phyloP scores from a whole-genome alignment of 1,284 basidiomycete genomes.

The Leccinum huronense region DNA sequence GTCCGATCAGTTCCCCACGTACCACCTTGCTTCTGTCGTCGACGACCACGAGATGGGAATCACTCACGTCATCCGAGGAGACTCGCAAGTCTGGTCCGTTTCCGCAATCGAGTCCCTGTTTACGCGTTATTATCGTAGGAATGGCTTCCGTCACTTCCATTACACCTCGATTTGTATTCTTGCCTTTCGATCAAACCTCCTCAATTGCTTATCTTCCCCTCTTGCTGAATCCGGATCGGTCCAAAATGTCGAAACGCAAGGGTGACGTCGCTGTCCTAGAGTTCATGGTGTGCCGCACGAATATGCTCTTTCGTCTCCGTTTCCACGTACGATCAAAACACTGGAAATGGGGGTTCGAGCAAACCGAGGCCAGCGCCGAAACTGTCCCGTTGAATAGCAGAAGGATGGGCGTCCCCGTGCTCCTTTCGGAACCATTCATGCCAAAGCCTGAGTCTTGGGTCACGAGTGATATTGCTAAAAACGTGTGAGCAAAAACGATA shows the following conservation, averaged over 20 bases:
- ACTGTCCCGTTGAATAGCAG: too few relatives aligned
- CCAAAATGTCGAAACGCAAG: constrained; percentile 92
- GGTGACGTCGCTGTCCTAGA: constrained; percentile 87
- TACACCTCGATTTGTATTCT: constrained; percentile 89
- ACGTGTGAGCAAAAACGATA: too few relatives aligned
- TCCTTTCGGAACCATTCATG: too few relatives aligned
- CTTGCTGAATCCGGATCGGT: constrained; percentile 86
- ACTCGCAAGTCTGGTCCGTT: constrained; percentile 49
- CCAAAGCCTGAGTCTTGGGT: too few relatives aligned
- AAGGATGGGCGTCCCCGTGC: too few relatives aligned
- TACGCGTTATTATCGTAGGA: constrained; percentile 52
- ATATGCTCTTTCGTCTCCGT: not conserved
- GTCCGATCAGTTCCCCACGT: constrained; percentile 91
- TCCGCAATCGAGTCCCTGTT: not conserved
- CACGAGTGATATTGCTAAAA: too few relatives aligned
- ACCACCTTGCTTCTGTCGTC: constrained; percentile 94
- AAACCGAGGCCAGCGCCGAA: too few relatives aligned
- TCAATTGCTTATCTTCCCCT: constrained; percentile 87
- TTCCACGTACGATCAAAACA: constrained; percentile 1
- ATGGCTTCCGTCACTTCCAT: constrained; percentile 94
- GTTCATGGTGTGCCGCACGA: constrained; percentile 64
- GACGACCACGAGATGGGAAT: constrained; percentile 97
- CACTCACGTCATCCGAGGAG: constrained; percentile 92
- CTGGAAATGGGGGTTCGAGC: constrained; percentile 82
- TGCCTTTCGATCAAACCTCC: constrained; percentile 75